Conservation (phyloP, 768 basidiomycete species). For the Leucosporidium yakuticum region DNA sequence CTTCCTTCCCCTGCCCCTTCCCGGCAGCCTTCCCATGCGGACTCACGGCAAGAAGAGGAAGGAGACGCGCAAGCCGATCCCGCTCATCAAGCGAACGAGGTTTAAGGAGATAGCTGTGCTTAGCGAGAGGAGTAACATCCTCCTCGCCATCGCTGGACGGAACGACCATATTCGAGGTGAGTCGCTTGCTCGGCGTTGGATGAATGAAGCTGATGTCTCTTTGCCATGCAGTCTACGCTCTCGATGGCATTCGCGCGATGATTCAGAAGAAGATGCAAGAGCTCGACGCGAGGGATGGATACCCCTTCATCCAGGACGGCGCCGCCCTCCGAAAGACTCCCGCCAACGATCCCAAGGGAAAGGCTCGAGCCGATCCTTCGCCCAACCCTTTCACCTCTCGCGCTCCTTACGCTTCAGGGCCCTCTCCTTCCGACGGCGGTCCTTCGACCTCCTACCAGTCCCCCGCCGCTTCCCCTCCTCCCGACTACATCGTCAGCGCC, state of each 20-base stretch:
- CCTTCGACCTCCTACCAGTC: conserved; percentile 1
- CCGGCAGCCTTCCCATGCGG: conserved; percentile 23
- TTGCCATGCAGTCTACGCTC: conserved; percentile 28
- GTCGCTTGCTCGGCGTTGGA: background rate
- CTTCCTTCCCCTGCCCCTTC: conserved; percentile 36
- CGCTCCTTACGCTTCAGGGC: background rate
- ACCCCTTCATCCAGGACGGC: conserved; percentile 17
- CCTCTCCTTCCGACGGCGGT: background rate
- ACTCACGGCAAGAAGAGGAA: conserved; percentile 23
- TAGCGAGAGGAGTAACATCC: conserved; percentile 34
- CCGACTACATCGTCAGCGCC: background rate
- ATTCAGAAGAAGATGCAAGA: conserved; percentile 38
- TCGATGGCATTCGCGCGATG: conserved; percentile 36
- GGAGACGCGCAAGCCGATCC: conserved; percentile 33
- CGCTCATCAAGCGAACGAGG: conserved; percentile 35
- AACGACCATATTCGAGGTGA: conserved; percentile 37
- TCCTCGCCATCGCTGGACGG: conserved; percentile 38
- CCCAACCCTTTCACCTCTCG: background rate
- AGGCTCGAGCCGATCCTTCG: background rate
- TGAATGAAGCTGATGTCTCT: background rate
- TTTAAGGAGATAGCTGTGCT: conserved; percentile 36
- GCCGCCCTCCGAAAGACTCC: background rate
- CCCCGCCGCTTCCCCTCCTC: conserved; percentile 3
- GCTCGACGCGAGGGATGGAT: conserved; percentile 18
- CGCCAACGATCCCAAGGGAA: conserved; percentile 8